Percentiles rank a stretch among this genome's conserved stretches.
Evolutionary conservation across 2,329 filamentous ascomycete genomes (phyloP).

Genomic region (Aspergillus arachidicola): DNA sequence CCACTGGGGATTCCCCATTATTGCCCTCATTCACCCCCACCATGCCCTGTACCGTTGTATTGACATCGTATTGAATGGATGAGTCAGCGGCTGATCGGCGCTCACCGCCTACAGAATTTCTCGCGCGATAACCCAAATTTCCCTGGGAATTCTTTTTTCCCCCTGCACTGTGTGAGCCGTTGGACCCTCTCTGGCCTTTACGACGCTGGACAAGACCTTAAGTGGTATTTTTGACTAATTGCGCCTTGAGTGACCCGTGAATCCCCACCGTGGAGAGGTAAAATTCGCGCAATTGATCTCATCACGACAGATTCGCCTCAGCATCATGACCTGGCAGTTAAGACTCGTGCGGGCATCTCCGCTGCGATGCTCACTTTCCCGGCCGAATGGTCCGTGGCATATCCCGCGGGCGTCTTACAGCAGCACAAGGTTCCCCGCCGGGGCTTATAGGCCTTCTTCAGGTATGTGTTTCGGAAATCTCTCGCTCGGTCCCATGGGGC

Average conservation of each 20-base stretch:
- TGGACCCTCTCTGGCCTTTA: not conserved
- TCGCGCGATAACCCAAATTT: not conserved
- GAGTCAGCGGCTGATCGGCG: not conserved
- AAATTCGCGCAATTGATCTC: constrained; percentile 13
- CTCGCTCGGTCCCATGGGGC: constrained; percentile 7
- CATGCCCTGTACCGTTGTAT: not conserved
- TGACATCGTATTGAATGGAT: not conserved
- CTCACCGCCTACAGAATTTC: constrained; percentile 2
- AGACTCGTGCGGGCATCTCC: constrained; percentile 36
- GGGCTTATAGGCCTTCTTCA: constrained; percentile 12
- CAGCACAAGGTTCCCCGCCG: constrained; percentile 17
- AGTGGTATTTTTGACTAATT: not conserved
- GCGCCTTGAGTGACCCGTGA: not conserved
- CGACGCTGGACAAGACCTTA: not conserved
- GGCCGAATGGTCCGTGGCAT: constrained; percentile 30
- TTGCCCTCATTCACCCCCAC: not conserved
- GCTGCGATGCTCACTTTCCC: constrained; percentile 31
- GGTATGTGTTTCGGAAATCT: constrained; percentile 11
- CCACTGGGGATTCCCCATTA: not conserved
- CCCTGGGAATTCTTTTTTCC: not conserved
- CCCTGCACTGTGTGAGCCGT: not conserved
- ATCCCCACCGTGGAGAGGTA: constrained; percentile 17
- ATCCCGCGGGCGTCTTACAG: constrained; percentile 16
- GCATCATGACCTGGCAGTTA: constrained; percentile 34
- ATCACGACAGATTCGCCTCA: not conserved